Evolutionary conservation across 371 early-diverging fungal species (phyloP).

Genomic region (Thermomucor indicae-seudaticae): DNA sequence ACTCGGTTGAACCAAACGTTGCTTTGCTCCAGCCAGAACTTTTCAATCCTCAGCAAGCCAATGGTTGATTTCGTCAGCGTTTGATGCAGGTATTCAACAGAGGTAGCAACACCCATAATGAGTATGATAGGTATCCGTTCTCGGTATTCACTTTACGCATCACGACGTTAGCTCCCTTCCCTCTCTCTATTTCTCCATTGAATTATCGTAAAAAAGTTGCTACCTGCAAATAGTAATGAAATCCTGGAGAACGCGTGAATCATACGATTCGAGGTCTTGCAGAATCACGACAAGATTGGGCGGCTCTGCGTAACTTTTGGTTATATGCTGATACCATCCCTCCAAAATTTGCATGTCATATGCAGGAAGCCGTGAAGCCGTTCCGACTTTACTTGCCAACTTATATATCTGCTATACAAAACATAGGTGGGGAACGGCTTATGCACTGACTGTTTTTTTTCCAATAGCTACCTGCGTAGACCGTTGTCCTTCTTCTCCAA

Average conservation of each 20-base stretch:
- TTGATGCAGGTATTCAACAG: slow-evolving; percentile 79
- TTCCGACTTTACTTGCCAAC: slow-evolving; percentile 11
- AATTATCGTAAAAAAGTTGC: not conserved
- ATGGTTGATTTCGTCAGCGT: slow-evolving; percentile 67
- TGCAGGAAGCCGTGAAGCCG: slow-evolving; percentile 26
- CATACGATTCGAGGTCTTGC: slow-evolving; percentile 88
- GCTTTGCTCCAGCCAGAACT: slow-evolving; percentile 75
- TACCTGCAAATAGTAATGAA: slow-evolving; percentile 74
- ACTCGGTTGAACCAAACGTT: slow-evolving; percentile 74
- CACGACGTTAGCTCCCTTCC: not conserved
- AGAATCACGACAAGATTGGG: slow-evolving; percentile 69
- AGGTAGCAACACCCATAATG: slow-evolving; percentile 84
- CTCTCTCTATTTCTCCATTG: not conserved
- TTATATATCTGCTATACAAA: slow-evolving; percentile 2
- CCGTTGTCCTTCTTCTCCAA: slow-evolving; percentile 15
- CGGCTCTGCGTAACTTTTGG: not conserved
- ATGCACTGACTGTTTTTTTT: not conserved
- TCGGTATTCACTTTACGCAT: slow-evolving; percentile 57
- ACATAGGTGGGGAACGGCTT: not conserved
- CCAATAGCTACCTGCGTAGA: not conserved
- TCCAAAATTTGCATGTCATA: slow-evolving; percentile 63
- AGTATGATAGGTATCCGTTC: slow-evolving; percentile 71
- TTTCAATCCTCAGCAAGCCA: slow-evolving; percentile 67
- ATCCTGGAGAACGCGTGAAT: slow-evolving; percentile 65
- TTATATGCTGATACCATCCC: slow-evolving; percentile 58